Conservation (phyloP, 805 yeast genomes). For the Yarrowia phangngaensis region DNA sequence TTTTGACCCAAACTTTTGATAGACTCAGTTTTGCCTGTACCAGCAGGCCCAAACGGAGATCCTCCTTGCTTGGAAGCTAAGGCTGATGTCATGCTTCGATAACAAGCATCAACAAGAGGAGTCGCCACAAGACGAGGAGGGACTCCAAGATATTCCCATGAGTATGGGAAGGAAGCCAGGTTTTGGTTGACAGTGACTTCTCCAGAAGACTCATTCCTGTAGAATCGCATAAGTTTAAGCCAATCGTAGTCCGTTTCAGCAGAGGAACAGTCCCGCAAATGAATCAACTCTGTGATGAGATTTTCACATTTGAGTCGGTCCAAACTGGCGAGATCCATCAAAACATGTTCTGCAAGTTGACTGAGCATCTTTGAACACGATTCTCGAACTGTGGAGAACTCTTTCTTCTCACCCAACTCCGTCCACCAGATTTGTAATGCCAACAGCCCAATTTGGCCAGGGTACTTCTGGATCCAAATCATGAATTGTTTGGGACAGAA, state of each 20-base stretch:
- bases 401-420: constrained; percentile 39
- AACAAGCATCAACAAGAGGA: constrained; percentile 62
- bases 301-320: constrained; percentile 51
- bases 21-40: constrained; percentile 94
- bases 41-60: constrained; percentile 92
- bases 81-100: constrained; percentile 68
- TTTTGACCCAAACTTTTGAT: constrained; percentile 77
- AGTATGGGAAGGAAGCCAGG: constrained; percentile 53
- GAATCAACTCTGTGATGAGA: constrained; percentile 63
- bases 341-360: constrained; percentile 39
- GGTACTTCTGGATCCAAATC: constrained; percentile 43
- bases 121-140: constrained; percentile 73
- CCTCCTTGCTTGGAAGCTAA: constrained; percentile 76
- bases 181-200: constrained; percentile 50
- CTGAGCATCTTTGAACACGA: constrained; percentile 26
- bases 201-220: constrained; percentile 35
- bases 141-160: constrained; percentile 77
- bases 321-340: constrained; percentile 35
- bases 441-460: constrained; percentile 56
- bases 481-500: constrained; percentile 32
- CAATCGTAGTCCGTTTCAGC: constrained; percentile 41
- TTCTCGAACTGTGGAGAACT: neutral
- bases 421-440: constrained; percentile 61
- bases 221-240: constrained; percentile 53
- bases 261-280: constrained; percentile 45